Percentiles rank a stretch among this genome's conserved stretches.
phyloP scores from a whole-genome alignment of 108 stramenopile species.

The Parietichytrium sp. region DNA sequence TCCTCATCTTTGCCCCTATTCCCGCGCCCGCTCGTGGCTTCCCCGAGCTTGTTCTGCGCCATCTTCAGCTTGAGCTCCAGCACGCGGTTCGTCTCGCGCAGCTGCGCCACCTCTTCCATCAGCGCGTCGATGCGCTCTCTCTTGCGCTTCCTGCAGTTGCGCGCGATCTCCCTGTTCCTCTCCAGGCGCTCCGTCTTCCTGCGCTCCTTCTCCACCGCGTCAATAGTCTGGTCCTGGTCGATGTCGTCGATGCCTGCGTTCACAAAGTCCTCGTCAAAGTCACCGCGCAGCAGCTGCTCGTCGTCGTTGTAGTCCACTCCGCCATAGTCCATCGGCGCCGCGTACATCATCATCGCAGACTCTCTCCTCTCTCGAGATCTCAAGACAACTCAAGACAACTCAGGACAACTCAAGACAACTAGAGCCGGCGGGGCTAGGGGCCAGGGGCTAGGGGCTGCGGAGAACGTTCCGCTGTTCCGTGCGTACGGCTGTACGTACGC shows the following conservation, averaged over 20 bases:
- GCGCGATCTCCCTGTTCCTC: slow-evolving; percentile 23
- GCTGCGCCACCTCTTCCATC: background rate
- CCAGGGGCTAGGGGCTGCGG: too few relatives aligned
- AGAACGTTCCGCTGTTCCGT: too few relatives aligned
- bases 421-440: too few relatives aligned
- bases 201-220: background rate
- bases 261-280: background rate
- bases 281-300: background rate
- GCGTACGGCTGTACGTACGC: too few relatives aligned
- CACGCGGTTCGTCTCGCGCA: slow-evolving; percentile 30
- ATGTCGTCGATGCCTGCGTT: slow-evolving; percentile 35
- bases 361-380: too few relatives aligned
- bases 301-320: too few relatives aligned
- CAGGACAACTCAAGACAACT: too few relatives aligned
- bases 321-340: too few relatives aligned
- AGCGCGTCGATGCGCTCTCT: slow-evolving; percentile 18
- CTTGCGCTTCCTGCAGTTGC: slow-evolving; percentile 37
- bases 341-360: too few relatives aligned
- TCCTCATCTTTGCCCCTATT: slow-evolving; percentile 23
- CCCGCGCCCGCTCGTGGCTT: slow-evolving; percentile 33
- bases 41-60: slow-evolving; percentile 12
- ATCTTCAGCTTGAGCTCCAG: slow-evolving; percentile 24
- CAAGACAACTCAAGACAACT: too few relatives aligned
- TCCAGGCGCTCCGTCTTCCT: slow-evolving; percentile 22
- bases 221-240: background rate